Conservation (phyloP, 2,329 filamentous ascomycete genomes). For the Fusarium nanum region DNA sequence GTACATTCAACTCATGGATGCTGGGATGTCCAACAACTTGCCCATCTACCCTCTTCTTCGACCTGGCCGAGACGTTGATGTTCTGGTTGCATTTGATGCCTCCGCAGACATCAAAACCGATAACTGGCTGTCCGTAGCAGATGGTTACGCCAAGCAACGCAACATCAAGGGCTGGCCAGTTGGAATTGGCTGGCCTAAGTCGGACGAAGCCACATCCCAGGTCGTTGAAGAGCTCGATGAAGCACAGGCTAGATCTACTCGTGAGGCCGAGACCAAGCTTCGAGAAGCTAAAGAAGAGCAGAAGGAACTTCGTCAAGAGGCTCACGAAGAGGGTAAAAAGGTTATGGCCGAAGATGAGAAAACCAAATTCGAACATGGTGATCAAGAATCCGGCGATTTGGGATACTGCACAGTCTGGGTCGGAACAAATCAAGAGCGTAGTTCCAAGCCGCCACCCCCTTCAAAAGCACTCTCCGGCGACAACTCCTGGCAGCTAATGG, state of each 20-base stretch:
- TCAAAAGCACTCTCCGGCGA: conserved; percentile 69
- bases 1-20: conserved; percentile 91
- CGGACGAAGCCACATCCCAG: conserved; percentile 67
- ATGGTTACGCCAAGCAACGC: conserved; percentile 91
- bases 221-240: conserved; percentile 72
- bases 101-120: conserved; percentile 93
- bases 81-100: conserved; percentile 93
- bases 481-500: conserved; percentile 73
- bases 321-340: conserved; percentile 41
- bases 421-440: conserved; percentile 81
- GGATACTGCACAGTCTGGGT: conserved; percentile 97
- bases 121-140: conserved; percentile 95
- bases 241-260: conserved; percentile 70
- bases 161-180: conserved; percentile 95
- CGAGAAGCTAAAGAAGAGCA: conserved; percentile 67
- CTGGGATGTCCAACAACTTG: conserved; percentile 98
- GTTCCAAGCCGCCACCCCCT: conserved; percentile 63
- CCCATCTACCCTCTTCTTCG: conserved; percentile 94
- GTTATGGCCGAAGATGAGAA: conserved; percentile 47
- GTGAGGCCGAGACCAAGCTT: conserved; percentile 73
- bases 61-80: conserved; percentile 87
- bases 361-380: conserved; percentile 55
- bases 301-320: conserved; percentile 45
- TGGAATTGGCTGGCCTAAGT: conserved; percentile 90
- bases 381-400: conserved; percentile 69